Base-by-base conservation (phyloP, 2,329 filamentous ascomycete genomes). In the Chaetomiaceae sp. region DNA sequence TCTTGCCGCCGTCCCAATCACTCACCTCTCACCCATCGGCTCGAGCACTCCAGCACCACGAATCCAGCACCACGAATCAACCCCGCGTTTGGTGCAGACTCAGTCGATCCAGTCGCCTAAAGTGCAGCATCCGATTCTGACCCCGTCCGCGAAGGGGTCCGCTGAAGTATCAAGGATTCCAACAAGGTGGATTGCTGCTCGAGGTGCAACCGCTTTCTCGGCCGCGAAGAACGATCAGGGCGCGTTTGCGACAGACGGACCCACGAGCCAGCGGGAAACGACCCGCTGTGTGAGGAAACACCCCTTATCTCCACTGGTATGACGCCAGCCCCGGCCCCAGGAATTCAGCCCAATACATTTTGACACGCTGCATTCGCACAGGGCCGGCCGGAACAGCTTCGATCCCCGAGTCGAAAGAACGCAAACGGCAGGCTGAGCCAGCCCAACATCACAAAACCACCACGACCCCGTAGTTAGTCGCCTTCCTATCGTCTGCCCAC, bases 281-380 rank as follows among this genome's bases (percentile, higher is more conserved):
- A 50, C 39, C 53, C 48, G 48, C 49, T 53, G 51, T 49, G 38
- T 50, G 41, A 51, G 47, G 27, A 37, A 40, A 37, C 34, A 18
- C 47, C 46, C 49, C 49, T 53, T 51, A 54, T 55, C 47, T 20
- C 52, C 49, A 52, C 56, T 57, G 55, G 56, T 58, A 60, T 58
- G 54, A 59, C 51, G 56, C 56, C 48, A 50, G 51, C 45, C 50
- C 51, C 27, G 43, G 42, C 39, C 54, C 45, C 48, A 50, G 55
- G 56, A 55, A 56, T 56, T 53, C 49, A 30, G 36, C 40, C 20
- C 49, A 48, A 55, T 51, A 53, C 52, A 50, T 49, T 51, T 49
- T 56, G 51, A 58, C 51, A 57, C 51, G 40, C 48, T n/a, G n/a
- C n/a, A n/a, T n/a, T 42, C 43, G 41, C 43, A 50, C 49, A 47